Evolutionary conservation across 371 early-diverging fungal species (phyloP).

Genomic region (Spraguea lophii): DNA sequence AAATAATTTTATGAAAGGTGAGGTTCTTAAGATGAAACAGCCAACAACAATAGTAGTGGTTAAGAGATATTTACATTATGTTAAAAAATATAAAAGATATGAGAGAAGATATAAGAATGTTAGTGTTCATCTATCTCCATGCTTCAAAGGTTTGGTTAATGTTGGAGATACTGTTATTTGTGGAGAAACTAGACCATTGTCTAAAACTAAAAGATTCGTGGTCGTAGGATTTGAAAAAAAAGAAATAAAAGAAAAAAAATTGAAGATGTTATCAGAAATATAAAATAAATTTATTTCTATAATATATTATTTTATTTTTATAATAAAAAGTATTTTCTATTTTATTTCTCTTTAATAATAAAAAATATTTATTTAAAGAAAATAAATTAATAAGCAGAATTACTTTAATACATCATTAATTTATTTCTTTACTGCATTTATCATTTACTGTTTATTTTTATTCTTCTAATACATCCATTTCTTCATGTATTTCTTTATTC

Average conservation of each 20-base stretch:
- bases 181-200: conserved; percentile 54
- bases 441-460: neutral
- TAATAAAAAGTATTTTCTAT: too few relatives aligned
- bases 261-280: too few relatives aligned
- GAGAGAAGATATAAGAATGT: conserved; percentile 99
- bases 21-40: conserved; percentile 88
- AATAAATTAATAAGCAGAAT: too few relatives aligned
- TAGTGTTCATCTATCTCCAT: conserved; percentile 86
- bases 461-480: conserved; percentile 8
- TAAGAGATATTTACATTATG: conserved; percentile 94
- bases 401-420: too few relatives aligned
- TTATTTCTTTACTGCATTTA: too few relatives aligned
- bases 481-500: conserved; percentile 23
- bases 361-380: too few relatives aligned
- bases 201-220: conserved; percentile 45
- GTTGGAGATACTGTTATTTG: conserved; percentile 78
- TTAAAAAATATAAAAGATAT: conserved; percentile 99
- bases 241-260: conserved; percentile 1
- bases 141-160: conserved; percentile 72
- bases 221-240: conserved; percentile 34
- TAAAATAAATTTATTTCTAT: too few relatives aligned
- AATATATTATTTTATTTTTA: too few relatives aligned
- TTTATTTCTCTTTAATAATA: too few relatives aligned
- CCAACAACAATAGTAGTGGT: conserved; percentile 88
- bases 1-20: conserved; percentile 86